Conservation (phyloP, 2,329 filamentous ascomycete genomes). For the Pyricularia sp. region DNA sequence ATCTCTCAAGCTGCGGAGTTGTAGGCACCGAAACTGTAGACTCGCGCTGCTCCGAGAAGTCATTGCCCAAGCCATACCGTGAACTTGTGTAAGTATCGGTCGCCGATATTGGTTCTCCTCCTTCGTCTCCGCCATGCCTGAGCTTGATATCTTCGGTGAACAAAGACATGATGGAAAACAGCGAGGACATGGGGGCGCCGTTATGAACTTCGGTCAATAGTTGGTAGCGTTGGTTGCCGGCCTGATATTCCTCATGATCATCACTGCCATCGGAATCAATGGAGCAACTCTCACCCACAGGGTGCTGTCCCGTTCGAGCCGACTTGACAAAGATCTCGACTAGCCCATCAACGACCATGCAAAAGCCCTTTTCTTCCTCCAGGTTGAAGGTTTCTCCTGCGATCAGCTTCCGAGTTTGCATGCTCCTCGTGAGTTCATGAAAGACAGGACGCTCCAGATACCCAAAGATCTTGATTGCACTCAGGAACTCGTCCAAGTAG, state of each 20-base stretch:
- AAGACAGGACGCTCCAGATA: conserved; percentile 95
- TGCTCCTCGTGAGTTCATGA: conserved; percentile 91
- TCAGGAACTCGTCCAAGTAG: conserved; percentile 95
- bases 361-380: conserved; percentile 97
- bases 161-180: conserved; percentile 93
- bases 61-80: conserved; percentile 18
- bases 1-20: conserved; percentile 27
- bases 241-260: conserved; percentile 48
- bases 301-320: conserved; percentile 29
- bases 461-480: conserved; percentile 97
- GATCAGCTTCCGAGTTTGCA: conserved; percentile 95
- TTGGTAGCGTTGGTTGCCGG: conserved; percentile 78
- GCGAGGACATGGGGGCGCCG: conserved; percentile 93
- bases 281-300: conserved; percentile 21
- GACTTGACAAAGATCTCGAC: conserved; percentile 99
- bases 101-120: conserved; percentile 17
- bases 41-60: conserved; percentile 21
- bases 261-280: conserved; percentile 38
- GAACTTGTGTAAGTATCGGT: conserved; percentile 18
- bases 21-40: conserved; percentile 26
- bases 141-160: conserved; percentile 94
- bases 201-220: conserved; percentile 96
- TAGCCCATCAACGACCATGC: conserved; percentile 88
- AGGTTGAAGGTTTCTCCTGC: conserved; percentile 91
- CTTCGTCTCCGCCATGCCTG: conserved; percentile 59